Evolutionary conservation across 257 asterid species (phyloP).

Genomic region (Leonotis leonurus): DNA sequence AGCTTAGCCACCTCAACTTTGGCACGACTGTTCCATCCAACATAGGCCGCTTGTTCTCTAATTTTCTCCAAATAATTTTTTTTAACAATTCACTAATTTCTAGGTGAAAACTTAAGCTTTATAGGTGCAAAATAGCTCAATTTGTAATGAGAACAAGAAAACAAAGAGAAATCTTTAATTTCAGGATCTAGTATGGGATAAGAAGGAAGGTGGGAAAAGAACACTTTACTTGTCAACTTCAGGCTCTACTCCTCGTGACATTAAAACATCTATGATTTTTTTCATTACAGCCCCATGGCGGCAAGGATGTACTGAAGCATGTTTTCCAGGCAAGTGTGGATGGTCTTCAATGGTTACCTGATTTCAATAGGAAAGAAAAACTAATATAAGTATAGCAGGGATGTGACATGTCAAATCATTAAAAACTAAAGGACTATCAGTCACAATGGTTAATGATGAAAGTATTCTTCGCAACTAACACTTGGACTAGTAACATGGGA

Average conservation of each 20-base stretch:
- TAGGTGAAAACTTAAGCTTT: neutral
- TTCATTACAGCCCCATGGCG: conserved; percentile 99
- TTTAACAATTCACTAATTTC: neutral
- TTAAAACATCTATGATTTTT: conserved; percentile 86
- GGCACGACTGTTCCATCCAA: neutral
- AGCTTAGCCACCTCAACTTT: neutral
- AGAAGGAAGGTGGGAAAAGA: conserved; percentile 2
- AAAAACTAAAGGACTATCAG: neutral
- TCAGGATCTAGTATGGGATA: neutral
- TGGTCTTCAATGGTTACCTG: conserved; percentile 98
- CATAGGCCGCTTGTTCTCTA: neutral
- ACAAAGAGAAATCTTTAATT: neutral
- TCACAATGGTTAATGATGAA: neutral
- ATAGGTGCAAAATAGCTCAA: neutral
- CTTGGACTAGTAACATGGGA: neutral
- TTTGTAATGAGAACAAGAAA: neutral
- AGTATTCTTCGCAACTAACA: neutral
- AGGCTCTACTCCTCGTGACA: conserved; percentile 95
- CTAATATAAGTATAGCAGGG: neutral
- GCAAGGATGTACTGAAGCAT: conserved; percentile 97
- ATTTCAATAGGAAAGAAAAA: conserved; percentile 15
- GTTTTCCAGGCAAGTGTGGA: conserved; percentile 95
- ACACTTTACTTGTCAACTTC: conserved; percentile 84
- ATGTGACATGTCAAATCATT: neutral
- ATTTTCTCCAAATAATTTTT: neutral